Evolutionary conservation across 2,329 filamentous ascomycete species (phyloP), one percentile per base, ranked within the genome.

Genomic region (Leptosphaerulina australis): DNA sequence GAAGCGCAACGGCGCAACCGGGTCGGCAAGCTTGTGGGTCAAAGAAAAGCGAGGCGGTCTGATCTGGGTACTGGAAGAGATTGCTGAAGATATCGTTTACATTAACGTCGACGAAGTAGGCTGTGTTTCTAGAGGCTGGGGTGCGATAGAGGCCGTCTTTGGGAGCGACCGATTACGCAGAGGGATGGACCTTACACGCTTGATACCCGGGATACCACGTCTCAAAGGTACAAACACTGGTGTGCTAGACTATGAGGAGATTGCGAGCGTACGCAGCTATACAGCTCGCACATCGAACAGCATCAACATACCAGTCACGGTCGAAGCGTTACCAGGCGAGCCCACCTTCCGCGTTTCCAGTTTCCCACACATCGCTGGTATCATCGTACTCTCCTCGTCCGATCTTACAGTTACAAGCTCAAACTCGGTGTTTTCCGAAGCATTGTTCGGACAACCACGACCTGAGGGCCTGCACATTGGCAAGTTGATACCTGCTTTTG

Each of bases 21-120:
- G 94, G 2, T 92, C 94, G 50, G 94, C 94, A 28, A 97, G 92
- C 73, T 77, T 99, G 29, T 99, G 94, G 94, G 94, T 99, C 3
- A 99, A 99, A 77, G 94, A 99, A 73, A 99, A 99, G 74, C 84
- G 88, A 38, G 86, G 91, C 43, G 92, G 93, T 8, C 76, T 99
- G 52, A 97, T 99, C 53, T 99, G 94, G 94, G 94, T 99, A 7
- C 76, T 99, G 2, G 94, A 99, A 71, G 94, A 99, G 74, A 97
- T 99, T 53, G 90, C 93, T 46, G 94, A 99, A 74, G 92, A 99
- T 69, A 87, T 94, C 29, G 91, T 90, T 3, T 83, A 85, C 53
- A 75, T 99, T 33, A 81, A 79, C 9, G 81, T 96, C 15, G 89
- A 95, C 67, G 87, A 91, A 48, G 86, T 90, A 21, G 91, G 91